Evolutionary conservation across 192 early-diverging fungal genomes (phyloP), one percentile per base, ranked within the genome.

Genomic region (Coemansia sp.): DNA sequence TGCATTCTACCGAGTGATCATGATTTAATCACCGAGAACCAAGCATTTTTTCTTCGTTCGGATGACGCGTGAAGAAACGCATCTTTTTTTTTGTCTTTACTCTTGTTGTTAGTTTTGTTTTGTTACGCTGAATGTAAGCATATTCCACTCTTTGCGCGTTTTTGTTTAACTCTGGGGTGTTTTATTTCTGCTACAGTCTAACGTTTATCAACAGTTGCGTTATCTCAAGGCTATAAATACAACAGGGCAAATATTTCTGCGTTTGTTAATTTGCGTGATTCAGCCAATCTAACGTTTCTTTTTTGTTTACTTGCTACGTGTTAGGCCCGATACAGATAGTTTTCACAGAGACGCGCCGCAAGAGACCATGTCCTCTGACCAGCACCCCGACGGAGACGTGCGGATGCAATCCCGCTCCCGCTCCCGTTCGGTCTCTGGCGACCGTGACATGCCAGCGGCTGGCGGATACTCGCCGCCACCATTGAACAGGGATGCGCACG

Each of bases 1-100:
- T 78, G 58, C 64, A 78, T 51, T 77, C 75, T 3, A 56, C 65
- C 18, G 75, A 77, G 28, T 77, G 58, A 29, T 31, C 22, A 9
- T 40, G 57, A 55, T 50, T 23, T 60, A 27, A 54, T 57, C 38
- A 48, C 27, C 44, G 25, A 4, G 12, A 22, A 10, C 44, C 22
- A 28, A 28, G 27, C 18, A 11, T 24, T 56, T 48, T 23, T 4
- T 45, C 35, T 64, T 56, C n/a, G n/a, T n/a, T n/a, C n/a, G n/a
- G n/a, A n/a, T n/a, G n/a, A n/a, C n/a, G n/a, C n/a, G n/a, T n/a
- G n/a, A n/a, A n/a, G n/a, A n/a, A n/a, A n/a, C n/a, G n/a, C n/a
- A n/a, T n/a, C n/a, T n/a, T 23, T 28, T 58, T 30, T 29, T 33
- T 58, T 51, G 2, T 51, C 12, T 45, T 6, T 51, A 44, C 23